Conservation (phyloP, 2,329 filamentous ascomycete species). For the Cladosporium sp. region DNA sequence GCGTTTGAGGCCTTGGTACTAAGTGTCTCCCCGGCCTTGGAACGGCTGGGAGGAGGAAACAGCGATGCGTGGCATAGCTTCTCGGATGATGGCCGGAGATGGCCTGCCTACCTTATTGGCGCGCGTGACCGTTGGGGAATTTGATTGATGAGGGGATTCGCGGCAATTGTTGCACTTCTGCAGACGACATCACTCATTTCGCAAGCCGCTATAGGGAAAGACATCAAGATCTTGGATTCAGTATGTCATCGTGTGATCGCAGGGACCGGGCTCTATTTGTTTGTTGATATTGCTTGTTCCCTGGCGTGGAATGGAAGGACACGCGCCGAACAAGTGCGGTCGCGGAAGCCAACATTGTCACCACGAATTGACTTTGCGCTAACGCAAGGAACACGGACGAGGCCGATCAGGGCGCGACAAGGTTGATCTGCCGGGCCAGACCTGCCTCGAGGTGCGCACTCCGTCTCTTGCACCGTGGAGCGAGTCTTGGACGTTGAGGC, state of each 20-base stretch:
- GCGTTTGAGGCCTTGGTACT: no score
- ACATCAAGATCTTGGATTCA: no score
- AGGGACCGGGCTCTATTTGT: not conserved
- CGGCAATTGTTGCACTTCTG: no score
- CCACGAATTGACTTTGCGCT: not conserved
- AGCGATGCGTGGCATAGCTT: no score
- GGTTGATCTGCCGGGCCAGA: not conserved
- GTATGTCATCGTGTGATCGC: not conserved
- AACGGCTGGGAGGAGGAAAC: no score
- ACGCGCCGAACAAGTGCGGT: not conserved
- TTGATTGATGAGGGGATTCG: no score
- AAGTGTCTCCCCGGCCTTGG: no score
- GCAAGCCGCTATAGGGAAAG: no score
- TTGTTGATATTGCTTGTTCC: not conserved
- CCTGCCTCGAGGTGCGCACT: not conserved
- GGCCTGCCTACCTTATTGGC: no score
- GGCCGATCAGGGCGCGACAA: not conserved
- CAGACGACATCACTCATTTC: no score
- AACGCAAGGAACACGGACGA: conserved; percentile 9
- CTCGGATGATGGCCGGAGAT: no score
- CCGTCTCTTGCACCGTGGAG: not conserved
- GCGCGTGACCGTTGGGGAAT: no score
- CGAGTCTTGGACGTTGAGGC: conserved; percentile 3
- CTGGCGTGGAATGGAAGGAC: not conserved
- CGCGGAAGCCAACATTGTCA: not conserved